These are phyloP conservation scores for Paraphaeosphaeria sporulosa DNA, from an alignment of 2,329 filamentous ascomycete species.

Conservation along the genomic window DNA sequence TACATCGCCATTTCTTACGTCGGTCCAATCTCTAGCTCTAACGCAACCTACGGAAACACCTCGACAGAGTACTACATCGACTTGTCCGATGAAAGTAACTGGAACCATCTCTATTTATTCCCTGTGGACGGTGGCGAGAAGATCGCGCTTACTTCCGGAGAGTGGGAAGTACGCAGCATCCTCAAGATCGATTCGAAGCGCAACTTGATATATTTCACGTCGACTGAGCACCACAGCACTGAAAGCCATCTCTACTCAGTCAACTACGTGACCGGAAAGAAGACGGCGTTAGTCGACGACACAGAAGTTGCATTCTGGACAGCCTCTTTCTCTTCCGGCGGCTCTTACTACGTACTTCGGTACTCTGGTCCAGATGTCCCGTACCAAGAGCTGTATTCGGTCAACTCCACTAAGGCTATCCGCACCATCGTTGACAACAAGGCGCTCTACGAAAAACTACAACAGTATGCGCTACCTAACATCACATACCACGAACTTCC, in stretches of 20 bases:
- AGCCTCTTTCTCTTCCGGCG: constrained; percentile 69
- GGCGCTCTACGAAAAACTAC: constrained; percentile 62
- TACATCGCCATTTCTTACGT: constrained; percentile 64
- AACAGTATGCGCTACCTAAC: constrained; percentile 69
- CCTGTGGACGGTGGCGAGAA: constrained; percentile 63
- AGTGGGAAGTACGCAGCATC: constrained; percentile 70
- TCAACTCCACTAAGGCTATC: constrained; percentile 63
- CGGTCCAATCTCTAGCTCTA: constrained; percentile 49
- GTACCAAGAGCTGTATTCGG: constrained; percentile 71
- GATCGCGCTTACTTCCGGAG: constrained; percentile 67
- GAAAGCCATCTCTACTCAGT: constrained; percentile 74
- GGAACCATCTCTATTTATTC: constrained; percentile 71
- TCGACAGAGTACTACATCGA: constrained; percentile 67
- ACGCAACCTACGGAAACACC: constrained; percentile 46
- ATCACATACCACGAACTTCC: constrained; percentile 69
- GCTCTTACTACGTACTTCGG: constrained; percentile 70
- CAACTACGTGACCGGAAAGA: constrained; percentile 62
- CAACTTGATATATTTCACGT: constrained; percentile 69
- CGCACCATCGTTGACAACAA: constrained; percentile 68
- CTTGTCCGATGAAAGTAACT: constrained; percentile 70
- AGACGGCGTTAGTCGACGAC: constrained; percentile 69
- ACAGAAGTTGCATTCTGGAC: constrained; percentile 65
- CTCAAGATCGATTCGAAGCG: constrained; percentile 66
- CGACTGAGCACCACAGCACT: constrained; percentile 70
- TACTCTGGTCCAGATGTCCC: constrained; percentile 73